phyloP scores from a whole-genome alignment of 1,139 yeast species.

The Diutina ranongensis region DNA sequence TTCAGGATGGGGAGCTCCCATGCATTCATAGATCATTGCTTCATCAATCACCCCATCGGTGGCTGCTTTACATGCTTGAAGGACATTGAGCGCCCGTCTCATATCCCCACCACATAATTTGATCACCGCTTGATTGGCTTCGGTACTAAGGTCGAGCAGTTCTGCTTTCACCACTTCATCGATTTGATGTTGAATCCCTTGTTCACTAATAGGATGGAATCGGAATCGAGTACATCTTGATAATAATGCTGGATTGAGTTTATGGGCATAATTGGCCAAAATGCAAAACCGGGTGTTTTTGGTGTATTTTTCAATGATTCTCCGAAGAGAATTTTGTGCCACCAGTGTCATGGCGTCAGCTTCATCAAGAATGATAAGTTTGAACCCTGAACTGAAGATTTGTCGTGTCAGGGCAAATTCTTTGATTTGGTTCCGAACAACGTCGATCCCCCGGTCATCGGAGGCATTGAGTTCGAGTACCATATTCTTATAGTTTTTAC shows the following conservation, averaged over 20 bases:
- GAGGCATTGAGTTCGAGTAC: slow-evolving; percentile 85
- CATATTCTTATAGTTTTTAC: slow-evolving; percentile 74
- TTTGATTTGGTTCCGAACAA: slow-evolving; percentile 75
- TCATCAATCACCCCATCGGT: slow-evolving; percentile 44
- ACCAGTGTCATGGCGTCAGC: slow-evolving; percentile 98
- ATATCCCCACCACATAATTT: slow-evolving; percentile 81
- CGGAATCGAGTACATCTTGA: slow-evolving; percentile 94
- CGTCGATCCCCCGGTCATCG: slow-evolving; percentile 81
- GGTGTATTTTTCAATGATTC: slow-evolving; percentile 89
- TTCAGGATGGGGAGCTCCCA: slow-evolving; percentile 89
- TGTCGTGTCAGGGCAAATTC: slow-evolving; percentile 86
- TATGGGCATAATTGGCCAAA: slow-evolving; percentile 91
- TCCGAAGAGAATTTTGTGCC: slow-evolving; percentile 89
- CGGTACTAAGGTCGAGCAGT: slow-evolving; percentile 40
- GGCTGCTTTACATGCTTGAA: slow-evolving; percentile 89
- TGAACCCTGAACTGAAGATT: slow-evolving; percentile 73
- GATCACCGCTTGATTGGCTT: slow-evolving; percentile 58
- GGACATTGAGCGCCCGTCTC: slow-evolving; percentile 88
- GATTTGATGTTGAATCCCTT: slow-evolving; percentile 59
- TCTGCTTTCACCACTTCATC: slow-evolving; percentile 61
- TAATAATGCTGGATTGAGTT: slow-evolving; percentile 84
- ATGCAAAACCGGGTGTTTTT: slow-evolving; percentile 93
- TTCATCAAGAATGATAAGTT: slow-evolving; percentile 86
- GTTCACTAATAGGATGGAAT: slow-evolving; percentile 67
- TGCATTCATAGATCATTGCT: slow-evolving; percentile 80